Conservation (phyloP, 371 early-diverging fungal genomes). For the Batkoa obscura region DNA sequence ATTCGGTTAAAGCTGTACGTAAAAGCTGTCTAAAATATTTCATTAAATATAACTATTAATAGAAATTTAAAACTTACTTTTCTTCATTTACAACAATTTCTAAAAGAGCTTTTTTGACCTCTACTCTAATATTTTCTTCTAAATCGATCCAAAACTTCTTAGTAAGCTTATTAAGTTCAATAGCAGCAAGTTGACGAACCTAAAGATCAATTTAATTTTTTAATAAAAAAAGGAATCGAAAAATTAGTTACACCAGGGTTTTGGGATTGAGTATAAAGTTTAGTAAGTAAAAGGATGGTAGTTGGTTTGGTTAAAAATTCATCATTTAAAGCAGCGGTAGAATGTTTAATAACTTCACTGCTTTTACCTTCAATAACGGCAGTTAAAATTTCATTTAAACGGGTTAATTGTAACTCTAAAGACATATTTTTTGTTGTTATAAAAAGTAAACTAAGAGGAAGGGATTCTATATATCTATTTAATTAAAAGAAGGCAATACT, state of each 20-base stretch:
- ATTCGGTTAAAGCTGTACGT: conserved; percentile 63
- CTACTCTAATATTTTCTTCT: conserved; percentile 23
- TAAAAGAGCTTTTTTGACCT: conserved; percentile 38
- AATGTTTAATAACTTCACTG: too few relatives aligned
- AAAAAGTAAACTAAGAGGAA: too few relatives aligned
- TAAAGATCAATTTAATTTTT: conserved; percentile 1
- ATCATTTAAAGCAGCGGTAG: too few relatives aligned
- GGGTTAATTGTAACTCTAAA: too few relatives aligned
- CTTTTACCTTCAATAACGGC: too few relatives aligned
- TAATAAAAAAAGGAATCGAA: not conserved
- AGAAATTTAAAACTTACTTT: conserved; percentile 21
- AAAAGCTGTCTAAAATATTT: conserved; percentile 31
- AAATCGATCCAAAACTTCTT: conserved; percentile 51
- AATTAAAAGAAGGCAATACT: too few relatives aligned
- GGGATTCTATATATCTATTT: too few relatives aligned
- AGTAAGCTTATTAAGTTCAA: conserved; percentile 69
- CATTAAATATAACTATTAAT: not conserved
- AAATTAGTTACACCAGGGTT: conserved; percentile 7
- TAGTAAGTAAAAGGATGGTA: too few relatives aligned
- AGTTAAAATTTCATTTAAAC: too few relatives aligned
- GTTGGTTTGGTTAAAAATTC: too few relatives aligned
- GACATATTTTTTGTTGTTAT: too few relatives aligned
- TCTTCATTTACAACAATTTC: conserved; percentile 49
- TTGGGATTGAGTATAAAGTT: too few relatives aligned
- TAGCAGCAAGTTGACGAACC: conserved; percentile 73